Base-by-base conservation (phyloP, 2,329 filamentous ascomycete genomes). In the Aureobasidium leucospermi region DNA sequence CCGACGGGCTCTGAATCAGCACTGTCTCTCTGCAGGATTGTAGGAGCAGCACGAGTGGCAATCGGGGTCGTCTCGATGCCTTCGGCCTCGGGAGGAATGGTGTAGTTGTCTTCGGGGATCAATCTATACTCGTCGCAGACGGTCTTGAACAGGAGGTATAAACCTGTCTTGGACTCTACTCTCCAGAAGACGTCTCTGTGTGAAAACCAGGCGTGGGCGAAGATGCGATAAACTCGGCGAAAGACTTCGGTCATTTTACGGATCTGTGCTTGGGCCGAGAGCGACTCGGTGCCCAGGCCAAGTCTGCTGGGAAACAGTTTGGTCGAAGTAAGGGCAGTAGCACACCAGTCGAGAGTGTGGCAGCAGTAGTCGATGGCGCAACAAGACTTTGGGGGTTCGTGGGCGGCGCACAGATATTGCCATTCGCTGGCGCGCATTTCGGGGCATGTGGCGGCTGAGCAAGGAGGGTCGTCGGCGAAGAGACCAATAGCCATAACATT, bases 341-440 rank as follows among this genome's bases (percentile, higher is more conserved):
- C 92, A 2, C 94, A 94, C 90, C 93, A 97, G 76, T 99, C 94
- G 45, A 99, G 85, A 0, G 94, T 99, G 72, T 99, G 94, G 73
- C 93, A 97, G 81, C 92, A 96, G 77, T 99, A 99, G 76, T 99
- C 94, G 70, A 99, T 96, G 55, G 94, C 94, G 74, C 93, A 96
- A 78, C 94, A 99, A 68, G 88, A 89, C 76, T 97, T 97, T 51
- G 94, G 94, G 52, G 91, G 88, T 70, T 97, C 93, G 72, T 99
- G 94, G 3, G 97, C 94, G 53, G 94, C 94, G 76, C 94, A 99
- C 49, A 99, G 84, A 70, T 97, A 99, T 76, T 99, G 94, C 94
- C 94, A 99, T 78, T 99, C 93, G 32, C 89, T 94, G 2, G 94
- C 94, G 70, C 94, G 91, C 94, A 99, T 99, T 76, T 99, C 94